phyloP scores from a whole-genome alignment of 1,284 basidiomycete genomes.

The Papiliotrema fonsecae region DNA sequence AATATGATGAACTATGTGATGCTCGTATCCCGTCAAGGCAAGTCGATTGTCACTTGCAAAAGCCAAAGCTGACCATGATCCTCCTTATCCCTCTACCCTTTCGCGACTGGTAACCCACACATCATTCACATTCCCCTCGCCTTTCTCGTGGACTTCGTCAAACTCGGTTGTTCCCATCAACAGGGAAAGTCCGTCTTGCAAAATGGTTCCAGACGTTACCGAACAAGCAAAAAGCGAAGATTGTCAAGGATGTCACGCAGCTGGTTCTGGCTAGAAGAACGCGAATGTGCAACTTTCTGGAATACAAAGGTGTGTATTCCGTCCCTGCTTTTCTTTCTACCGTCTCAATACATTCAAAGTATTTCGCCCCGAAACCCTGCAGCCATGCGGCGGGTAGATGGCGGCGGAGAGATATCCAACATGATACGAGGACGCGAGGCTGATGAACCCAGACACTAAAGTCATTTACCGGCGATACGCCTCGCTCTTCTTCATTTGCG shows the following conservation, averaged over 20 bases:
- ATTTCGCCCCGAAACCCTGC: too few relatives aligned
- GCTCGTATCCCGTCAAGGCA: slow-evolving; percentile 88
- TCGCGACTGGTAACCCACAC: background rate
- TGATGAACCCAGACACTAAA: slow-evolving; percentile 65
- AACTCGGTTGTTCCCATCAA: background rate
- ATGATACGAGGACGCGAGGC: background rate
- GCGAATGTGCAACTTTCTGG: slow-evolving; percentile 98
- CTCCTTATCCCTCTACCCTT: background rate
- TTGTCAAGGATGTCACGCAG: slow-evolving; percentile 99
- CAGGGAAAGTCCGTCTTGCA: slow-evolving; percentile 93
- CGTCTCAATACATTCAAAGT: background rate
- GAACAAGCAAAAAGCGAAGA: slow-evolving; percentile 92
- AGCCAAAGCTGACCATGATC: background rate
- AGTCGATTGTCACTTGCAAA: slow-evolving; percentile 30
- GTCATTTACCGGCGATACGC: slow-evolving; percentile 98
- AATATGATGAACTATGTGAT: slow-evolving; percentile 81
- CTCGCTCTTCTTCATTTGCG: slow-evolving; percentile 95
- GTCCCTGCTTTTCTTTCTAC: background rate
- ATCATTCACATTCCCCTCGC: background rate
- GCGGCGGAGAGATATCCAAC: too few relatives aligned
- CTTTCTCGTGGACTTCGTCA: background rate
- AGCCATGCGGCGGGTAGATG: too few relatives aligned
- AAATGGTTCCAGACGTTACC: slow-evolving; percentile 99
- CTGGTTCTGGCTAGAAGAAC: slow-evolving; percentile 92
- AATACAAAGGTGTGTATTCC: slow-evolving; percentile 80